Percentiles rank a stretch among this genome's conserved stretches.
Conservation (phyloP, 768 basidiomycete species). For the Tulasnella sp. region DNA sequence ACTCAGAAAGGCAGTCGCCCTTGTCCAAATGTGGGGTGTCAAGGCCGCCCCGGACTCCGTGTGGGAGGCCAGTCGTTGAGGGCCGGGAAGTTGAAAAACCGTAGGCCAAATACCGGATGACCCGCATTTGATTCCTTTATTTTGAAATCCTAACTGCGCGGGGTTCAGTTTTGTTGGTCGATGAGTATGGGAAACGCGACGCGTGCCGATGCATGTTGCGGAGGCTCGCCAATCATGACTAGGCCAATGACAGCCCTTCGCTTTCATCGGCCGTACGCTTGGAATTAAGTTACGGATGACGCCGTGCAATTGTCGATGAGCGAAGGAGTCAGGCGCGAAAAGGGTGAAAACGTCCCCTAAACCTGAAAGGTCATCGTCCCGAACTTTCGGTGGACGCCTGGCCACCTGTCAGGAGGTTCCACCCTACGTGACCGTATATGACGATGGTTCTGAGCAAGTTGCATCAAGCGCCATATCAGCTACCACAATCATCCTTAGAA, state of each 20-base stretch:
- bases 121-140: background rate
- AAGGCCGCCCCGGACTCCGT: background rate
- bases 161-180: background rate
- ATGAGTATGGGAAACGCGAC: background rate
- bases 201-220: background rate
- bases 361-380: background rate
- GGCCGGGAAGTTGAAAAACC: background rate
- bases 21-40: conserved; percentile 1
- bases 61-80: background rate
- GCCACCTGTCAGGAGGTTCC: background rate
- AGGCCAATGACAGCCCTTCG: background rate
- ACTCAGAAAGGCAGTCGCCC: background rate
- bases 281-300: background rate
- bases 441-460: background rate
- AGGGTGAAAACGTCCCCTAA: conserved; percentile 15
- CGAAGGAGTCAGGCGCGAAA: background rate
- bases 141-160: background rate
- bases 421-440: background rate
- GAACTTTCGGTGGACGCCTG: background rate
- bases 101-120: background rate
- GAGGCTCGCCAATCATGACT: conserved; percentile 6
- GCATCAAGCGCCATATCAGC: conserved; percentile 3
- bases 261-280: background rate
- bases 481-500: background rate
- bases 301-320: background rate